phyloP scores from a whole-genome alignment of 192 early-diverging fungal species.

The Allomyces macrogynus region DNA sequence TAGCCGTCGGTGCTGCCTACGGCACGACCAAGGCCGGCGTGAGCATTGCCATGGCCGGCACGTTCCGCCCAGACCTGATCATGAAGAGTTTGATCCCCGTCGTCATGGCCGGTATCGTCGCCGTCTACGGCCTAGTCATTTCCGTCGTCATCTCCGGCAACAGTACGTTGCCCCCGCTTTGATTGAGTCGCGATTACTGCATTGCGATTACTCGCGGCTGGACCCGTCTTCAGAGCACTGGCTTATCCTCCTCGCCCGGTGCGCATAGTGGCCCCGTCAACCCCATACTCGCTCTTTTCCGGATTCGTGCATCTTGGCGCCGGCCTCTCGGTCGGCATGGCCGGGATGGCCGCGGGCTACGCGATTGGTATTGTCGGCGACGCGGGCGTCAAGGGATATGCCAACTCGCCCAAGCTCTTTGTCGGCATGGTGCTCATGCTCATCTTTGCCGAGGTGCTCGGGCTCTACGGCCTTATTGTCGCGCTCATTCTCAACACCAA shows the following conservation, averaged over 20 bases:
- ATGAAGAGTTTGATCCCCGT: slow-evolving; percentile 85
- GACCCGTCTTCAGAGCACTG: too few species aligned
- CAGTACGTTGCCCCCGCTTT: slow-evolving; percentile 28
- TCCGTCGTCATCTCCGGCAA: slow-evolving; percentile 71
- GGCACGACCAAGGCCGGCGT: slow-evolving; percentile 95
- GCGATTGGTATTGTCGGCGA: slow-evolving; percentile 95
- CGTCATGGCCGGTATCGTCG: slow-evolving; percentile 98
- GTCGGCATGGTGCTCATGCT: slow-evolving; percentile 89
- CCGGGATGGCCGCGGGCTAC: slow-evolving; percentile 85
- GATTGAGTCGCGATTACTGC: not conserved
- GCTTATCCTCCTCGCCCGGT: too few species aligned
- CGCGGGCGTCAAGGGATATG: slow-evolving; percentile 73
- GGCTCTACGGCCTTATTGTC: slow-evolving; percentile 90
- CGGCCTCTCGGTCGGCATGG: slow-evolving; percentile 76
- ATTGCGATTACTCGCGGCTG: too few species aligned
- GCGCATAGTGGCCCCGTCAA: not conserved
- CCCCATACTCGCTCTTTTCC: slow-evolving; percentile 26
- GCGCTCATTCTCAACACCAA: slow-evolving; percentile 96
- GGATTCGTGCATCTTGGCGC: slow-evolving; percentile 85
- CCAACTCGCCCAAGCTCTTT: slow-evolving; percentile 75
- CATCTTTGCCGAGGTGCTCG: slow-evolving; percentile 98
- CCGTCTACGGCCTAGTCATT: slow-evolving; percentile 93
- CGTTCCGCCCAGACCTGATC: slow-evolving; percentile 78
- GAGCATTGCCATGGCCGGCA: slow-evolving; percentile 84
- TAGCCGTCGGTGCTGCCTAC: slow-evolving; percentile 87